Base-by-base conservation (phyloP, 331 rosid genomes). In the Quercus lobata region DNA sequence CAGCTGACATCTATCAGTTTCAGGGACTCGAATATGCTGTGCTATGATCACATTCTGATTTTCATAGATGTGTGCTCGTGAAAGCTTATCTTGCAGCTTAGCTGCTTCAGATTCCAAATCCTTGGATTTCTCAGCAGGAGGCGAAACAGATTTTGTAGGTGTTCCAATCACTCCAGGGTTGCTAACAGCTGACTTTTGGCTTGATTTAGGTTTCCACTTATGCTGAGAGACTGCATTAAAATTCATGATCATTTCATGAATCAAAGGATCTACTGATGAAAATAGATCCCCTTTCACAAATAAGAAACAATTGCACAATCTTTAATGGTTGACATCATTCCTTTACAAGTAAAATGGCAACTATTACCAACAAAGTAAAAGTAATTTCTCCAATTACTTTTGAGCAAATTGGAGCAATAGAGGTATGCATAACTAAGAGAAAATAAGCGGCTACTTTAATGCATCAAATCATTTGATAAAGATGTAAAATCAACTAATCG, bases 141-240 rank as follows among this genome's bases (percentile, higher is more conserved):
- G 78, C 30, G 94, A 87, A 81, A 75, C 84, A 55, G 94, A 79
- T 75, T 89, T 88, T 65, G 89, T 83, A 12, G 94, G 92, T 19
- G 87, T 90, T 78, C 93, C 99, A 56, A 93, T 90, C 60, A 93
- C 98, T 68, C 97, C 94, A 69, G 91, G 94, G 83, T 72, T 73
- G 54, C 81, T 88, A 57, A 79, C 72, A 75, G 84, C 88, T 53
- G 80, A 71, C 84, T 90, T 96, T 87, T 88, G 94, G 87, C 94
- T 91, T 66, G 92, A 89, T 83, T 96, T 96, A 57, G 98, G 98
- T 83, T 88, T 96, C 99, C 98, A 96, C 87, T 90, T 93, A 74
- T 90, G 90, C 84, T 89, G 99, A 68, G 97, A 74, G 80, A 82
- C 99, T 96, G 93, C 90, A 88, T 65, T 63, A 83, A 65, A 79